Evolutionary conservation across 129 eudicot species (phyloP).

Genomic region (Centaurea solstitialis): DNA sequence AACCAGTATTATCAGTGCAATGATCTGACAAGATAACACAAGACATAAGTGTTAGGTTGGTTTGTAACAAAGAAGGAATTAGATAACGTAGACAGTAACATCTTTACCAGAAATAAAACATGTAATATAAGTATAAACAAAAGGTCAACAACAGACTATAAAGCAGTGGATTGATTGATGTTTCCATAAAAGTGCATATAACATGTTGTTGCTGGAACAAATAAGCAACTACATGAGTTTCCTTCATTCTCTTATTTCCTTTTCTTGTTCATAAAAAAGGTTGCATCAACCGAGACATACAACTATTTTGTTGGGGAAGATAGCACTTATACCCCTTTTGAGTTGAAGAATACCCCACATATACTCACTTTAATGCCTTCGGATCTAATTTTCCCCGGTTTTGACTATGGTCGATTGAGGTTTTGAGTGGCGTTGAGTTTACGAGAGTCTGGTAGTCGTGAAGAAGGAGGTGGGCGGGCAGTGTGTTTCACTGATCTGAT

Average conservation of each 20-base stretch:
- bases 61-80: conserved; percentile 17
- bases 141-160: neutral
- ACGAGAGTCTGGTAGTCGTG: neutral
- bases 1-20: conserved; percentile 60
- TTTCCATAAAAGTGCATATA: neutral
- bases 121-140: neutral
- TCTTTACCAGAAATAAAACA: neutral
- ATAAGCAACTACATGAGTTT: neutral
- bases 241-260: neutral
- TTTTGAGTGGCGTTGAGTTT: neutral
- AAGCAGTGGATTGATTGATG: neutral
- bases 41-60: conserved; percentile 8
- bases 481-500: neutral
- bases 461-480: neutral
- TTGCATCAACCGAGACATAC: neutral
- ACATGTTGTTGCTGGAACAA: neutral
- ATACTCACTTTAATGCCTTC: neutral
- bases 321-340: neutral
- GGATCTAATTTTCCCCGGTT: neutral
- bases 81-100: conserved; percentile 9
- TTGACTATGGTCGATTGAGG: neutral
- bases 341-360: neutral
- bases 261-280: neutral
- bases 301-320: neutral
- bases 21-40: conserved; percentile 47